phyloP scores from a whole-genome alignment of 179 eudicot species.

The Actinidia arguta region DNA sequence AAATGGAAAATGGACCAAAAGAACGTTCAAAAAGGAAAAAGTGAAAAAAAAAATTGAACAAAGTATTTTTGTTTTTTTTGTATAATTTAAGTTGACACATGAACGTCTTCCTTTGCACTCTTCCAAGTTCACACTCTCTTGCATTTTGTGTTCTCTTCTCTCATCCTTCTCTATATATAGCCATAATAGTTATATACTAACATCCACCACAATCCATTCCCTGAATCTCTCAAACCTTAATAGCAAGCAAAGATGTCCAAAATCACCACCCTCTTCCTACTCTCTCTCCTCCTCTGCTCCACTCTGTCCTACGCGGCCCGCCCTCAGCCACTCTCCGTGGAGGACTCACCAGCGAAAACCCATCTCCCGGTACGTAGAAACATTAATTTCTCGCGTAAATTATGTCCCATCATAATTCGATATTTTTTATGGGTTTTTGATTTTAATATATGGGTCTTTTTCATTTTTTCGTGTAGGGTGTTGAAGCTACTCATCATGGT shows the following conservation, averaged over 20 bases:
- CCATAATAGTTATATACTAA: too few relatives aligned
- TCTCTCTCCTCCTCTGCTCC: slow-evolving; percentile 14
- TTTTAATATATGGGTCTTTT: neutral
- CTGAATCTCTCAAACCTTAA: neutral
- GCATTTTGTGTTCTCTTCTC: neutral
- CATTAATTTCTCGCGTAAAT: neutral
- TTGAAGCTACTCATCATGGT: neutral
- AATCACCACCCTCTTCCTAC: neutral
- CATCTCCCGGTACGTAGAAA: slow-evolving; percentile 11
- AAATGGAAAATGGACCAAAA: too few relatives aligned
- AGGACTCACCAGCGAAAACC: slow-evolving; percentile 1
- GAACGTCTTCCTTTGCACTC: neutral
- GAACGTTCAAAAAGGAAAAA: too few relatives aligned
- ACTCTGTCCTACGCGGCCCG: slow-evolving; percentile 1
- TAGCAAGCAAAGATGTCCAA: slow-evolving; percentile 15
- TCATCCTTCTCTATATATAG: slow-evolving; percentile 5
- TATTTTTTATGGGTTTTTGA: neutral
- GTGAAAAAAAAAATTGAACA: too few relatives aligned
- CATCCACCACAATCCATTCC: neutral
- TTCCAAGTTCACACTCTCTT: slow-evolving; percentile 5
- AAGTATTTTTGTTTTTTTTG: too few relatives aligned
- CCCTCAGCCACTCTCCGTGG: neutral
- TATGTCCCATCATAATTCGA: neutral
- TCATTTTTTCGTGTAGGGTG: neutral
- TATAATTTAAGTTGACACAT: too few relatives aligned